Percentiles rank a stretch among this genome's conserved stretches.
phyloP scores from a whole-genome alignment of 2,329 filamentous ascomycete species.

The Colletotrichum trifolii region DNA sequence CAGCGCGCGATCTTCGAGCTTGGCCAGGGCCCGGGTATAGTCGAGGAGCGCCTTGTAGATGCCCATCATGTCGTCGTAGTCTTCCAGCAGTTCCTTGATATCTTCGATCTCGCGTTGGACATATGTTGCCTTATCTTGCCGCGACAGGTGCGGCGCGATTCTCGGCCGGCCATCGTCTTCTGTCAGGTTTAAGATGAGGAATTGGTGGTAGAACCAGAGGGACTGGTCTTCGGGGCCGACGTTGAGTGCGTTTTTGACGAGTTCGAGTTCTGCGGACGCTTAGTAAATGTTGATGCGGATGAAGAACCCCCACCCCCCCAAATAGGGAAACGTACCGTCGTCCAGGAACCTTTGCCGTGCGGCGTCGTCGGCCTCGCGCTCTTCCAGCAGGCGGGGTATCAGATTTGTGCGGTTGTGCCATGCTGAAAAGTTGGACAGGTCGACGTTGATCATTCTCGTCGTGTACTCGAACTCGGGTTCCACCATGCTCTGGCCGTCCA shows the following conservation, averaged over 20 bases:
- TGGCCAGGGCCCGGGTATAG: slow-evolving; percentile 71
- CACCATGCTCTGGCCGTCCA: slow-evolving; percentile 71
- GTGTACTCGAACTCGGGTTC: slow-evolving; percentile 91
- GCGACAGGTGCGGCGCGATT: slow-evolving; percentile 73
- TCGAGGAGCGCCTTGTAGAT: slow-evolving; percentile 89
- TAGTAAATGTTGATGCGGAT: not conserved
- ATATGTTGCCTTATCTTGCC: slow-evolving; percentile 72
- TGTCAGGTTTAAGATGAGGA: slow-evolving; percentile 77
- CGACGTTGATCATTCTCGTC: slow-evolving; percentile 84
- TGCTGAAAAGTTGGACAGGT: slow-evolving; percentile 95
- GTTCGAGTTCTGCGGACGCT: slow-evolving; percentile 69
- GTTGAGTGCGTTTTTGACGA: slow-evolving; percentile 83
- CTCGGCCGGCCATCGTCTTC: slow-evolving; percentile 60
- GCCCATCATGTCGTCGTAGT: slow-evolving; percentile 76
- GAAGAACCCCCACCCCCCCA: too few species aligned
- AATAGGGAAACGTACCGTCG: slow-evolving; percentile 60
- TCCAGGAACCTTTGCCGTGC: slow-evolving; percentile 78
- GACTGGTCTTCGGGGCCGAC: slow-evolving; percentile 95
- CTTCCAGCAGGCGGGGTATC: slow-evolving; percentile 79
- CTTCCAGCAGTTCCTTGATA: slow-evolving; percentile 73
- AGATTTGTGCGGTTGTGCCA: slow-evolving; percentile 93
- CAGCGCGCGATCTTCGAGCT: slow-evolving; percentile 59
- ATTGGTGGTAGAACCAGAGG: slow-evolving; percentile 97
- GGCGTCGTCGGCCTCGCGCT: slow-evolving; percentile 72
- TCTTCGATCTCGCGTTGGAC: slow-evolving; percentile 78